Evolutionary conservation across 768 basidiomycete genomes (phyloP), one percentile per base, ranked within the genome.

Genomic region (Phanerochaete sordida): DNA sequence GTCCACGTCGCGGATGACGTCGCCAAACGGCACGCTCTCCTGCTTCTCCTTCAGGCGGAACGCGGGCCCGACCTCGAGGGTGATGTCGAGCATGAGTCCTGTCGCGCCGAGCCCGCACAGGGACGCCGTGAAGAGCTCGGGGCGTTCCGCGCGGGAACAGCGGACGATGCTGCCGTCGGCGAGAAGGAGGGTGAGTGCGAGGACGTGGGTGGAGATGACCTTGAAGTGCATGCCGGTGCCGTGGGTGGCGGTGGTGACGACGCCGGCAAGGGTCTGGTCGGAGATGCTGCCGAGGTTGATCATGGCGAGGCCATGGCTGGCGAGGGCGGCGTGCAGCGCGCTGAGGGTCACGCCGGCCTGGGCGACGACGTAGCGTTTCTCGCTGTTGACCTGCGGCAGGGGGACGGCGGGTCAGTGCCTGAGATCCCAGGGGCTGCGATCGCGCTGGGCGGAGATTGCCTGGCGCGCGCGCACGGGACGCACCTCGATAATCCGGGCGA

Each of bases 221-320:
- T 85, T 84, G 75, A 83, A 95, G 46, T 75, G 69, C 60, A 90
- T 78, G 44, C 97, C 96, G 13, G 92, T 87, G 55, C 95, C 97
- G 78, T 99, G 97, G 0, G 95, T 95, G 8, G 93, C 93, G 62
- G 97, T 99, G 15, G 93, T 87, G 68, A 98, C 80, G 66, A 95
- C 84, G 46, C 97, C 97, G 27, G 85, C 95, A 64, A 99, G 81
- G 2, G 94, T 93, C 73, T 98, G 96, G 72, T 97, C 95, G 35
- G 94, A 96, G 68, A 99, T 98, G 28, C 94, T 95, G 35, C 97
- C 97, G 62, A 98, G 81, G 73, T 91, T 96, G 68, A 83, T 86
- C 84, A 99, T 88, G 39, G 95, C 95, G 31, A 98, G 83, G 33
- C 80, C 80, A 66, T 87, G 76, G 13, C 75, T 71, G 50, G 79